phyloP scores from a whole-genome alignment of 169 alveolate genomes.

The Plasmodium cynomolgi region DNA sequence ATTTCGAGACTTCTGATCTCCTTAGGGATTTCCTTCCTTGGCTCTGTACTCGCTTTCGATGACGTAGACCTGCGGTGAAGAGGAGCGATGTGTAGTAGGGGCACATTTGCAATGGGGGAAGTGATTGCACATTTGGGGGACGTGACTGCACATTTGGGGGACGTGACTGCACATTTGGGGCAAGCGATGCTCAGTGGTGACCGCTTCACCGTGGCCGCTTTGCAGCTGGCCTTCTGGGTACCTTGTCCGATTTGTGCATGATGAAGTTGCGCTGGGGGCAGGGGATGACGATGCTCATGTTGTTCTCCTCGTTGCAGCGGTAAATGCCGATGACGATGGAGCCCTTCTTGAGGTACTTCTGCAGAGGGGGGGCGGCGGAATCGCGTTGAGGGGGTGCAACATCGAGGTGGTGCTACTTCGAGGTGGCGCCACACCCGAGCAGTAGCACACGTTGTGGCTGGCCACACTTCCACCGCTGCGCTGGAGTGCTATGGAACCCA shows the following conservation, averaged over 20 bases:
- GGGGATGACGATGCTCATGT: conserved; percentile 74
- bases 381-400: neutral
- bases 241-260: conserved; percentile 70
- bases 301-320: conserved; percentile 43
- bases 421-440: neutral
- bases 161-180: neutral
- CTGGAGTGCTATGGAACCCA: neutral
- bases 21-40: neutral
- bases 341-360: conserved; percentile 61
- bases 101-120: neutral
- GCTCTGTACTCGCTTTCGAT: conserved; percentile 10
- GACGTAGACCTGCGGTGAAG: conserved; percentile 15
- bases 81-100: neutral
- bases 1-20: conserved; percentile 22
- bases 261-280: conserved; percentile 65
- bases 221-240: neutral
- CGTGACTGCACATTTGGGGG: neutral
- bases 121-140: too few relatives aligned
- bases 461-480: neutral
- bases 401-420: neutral
- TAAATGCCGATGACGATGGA: conserved; percentile 65
- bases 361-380: neutral
- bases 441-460: neutral
- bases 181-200: neutral
- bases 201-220: neutral